Percentiles rank a stretch among this genome's conserved stretches.
Conservation (phyloP, 345 rosid species). For the Citrus hindsii region DNA sequence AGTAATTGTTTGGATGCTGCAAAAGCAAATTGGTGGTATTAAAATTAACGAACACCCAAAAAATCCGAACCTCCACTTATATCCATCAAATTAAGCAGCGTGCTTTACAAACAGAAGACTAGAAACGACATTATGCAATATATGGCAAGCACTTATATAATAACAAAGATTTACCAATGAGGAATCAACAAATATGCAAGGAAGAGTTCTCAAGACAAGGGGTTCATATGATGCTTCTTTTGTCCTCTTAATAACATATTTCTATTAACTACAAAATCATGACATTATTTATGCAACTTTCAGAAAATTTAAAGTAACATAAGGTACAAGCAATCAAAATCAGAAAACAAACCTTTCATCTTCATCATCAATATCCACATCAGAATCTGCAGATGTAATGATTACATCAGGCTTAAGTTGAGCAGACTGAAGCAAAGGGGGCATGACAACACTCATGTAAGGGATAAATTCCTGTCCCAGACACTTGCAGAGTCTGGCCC, state of each 20-base stretch:
- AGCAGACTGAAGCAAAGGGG: constrained; percentile 70
- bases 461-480: constrained; percentile 78
- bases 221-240: background rate
- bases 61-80: background rate
- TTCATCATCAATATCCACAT: constrained; percentile 57
- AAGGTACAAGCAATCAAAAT: constrained; percentile 1
- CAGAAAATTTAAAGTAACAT: background rate
- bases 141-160: background rate
- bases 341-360: constrained; percentile 51
- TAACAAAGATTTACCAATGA: background rate
- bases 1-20: constrained; percentile 72
- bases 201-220: background rate
- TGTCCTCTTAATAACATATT: background rate
- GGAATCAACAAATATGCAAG: background rate
- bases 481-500: constrained; percentile 82
- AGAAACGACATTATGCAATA: background rate
- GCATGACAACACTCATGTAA: constrained; percentile 73
- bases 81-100: background rate
- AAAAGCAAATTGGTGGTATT: background rate
- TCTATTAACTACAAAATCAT: background rate
- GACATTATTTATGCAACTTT: background rate
- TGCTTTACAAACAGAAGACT: background rate
- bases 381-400: constrained; percentile 70
- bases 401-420: constrained; percentile 75
- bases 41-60: background rate